Evolutionary conservation across 2,329 filamentous ascomycete species (phyloP), one percentile per base, ranked within the genome.

Genomic region (Claviceps cyperi): DNA sequence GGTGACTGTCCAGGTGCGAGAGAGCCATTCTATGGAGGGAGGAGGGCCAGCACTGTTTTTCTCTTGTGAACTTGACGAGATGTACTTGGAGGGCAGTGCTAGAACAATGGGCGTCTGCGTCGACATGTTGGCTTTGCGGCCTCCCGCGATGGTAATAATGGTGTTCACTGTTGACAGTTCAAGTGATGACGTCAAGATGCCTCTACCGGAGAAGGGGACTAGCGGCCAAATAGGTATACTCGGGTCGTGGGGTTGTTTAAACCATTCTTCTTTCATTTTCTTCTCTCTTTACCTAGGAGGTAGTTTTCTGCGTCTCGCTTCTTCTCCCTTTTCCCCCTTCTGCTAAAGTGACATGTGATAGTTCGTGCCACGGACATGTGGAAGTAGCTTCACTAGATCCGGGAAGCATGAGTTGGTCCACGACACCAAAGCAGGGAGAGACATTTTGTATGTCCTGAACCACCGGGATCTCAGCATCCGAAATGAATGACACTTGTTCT

Each of bases 1-100:
- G 11, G 83, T 86, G 51, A 89, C 83, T 57, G 76, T 69, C 84
- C 84, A 89, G 52, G 78, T 84, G 53, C 81, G 72, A 48, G 72
- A 66, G 44, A 88, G 75, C 74, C 77, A 85, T 51, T 73, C 65
- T 24, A 79, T 64, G 2, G 75, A 61, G 4, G 69, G 55, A 15
- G 63, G 69, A 3, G 75, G 61, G 3, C 64, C 69, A 46, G 62
- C 36, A 39, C 61, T 53, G 24, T 54, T 54, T 22, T 60, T 54
- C 39, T 55, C 32, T 51, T 57, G 47, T 49, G 64, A 46, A 14
- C 52, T 50, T n/a, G 54, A 47, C n/a, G 56, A 46, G 9, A 63
- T 52, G 59, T 78, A 77, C 57, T 73, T 75, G 48, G 73, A 75
- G 1, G 78, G 77, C 4, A 62, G 53, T 1, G 50, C 55, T 51